These are phyloP conservation scores for Chenopodium quinoa DNA, from an alignment of 148 eudicot genomes.

Conservation along the genomic window DNA sequence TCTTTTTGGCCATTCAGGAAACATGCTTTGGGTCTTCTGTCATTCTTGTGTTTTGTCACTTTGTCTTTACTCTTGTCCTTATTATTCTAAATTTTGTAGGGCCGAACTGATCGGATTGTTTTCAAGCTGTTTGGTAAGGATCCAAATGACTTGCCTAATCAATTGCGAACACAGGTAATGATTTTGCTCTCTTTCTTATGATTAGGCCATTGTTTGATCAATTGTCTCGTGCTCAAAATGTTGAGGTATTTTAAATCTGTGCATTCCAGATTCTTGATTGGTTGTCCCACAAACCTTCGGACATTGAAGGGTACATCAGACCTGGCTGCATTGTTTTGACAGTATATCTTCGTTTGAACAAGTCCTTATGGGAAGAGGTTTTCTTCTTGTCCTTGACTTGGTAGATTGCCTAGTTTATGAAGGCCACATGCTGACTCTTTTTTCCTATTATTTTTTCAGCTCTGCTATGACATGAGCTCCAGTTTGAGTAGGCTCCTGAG, in stretches of 20 bases:
- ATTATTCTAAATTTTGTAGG: constrained; percentile 37
- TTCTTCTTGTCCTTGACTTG: constrained; percentile 17
- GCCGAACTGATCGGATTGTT: constrained; percentile 86
- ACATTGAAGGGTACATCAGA: constrained; percentile 90
- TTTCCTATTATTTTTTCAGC: constrained; percentile 45
- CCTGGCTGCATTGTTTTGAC: constrained; percentile 93
- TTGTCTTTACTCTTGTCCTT: neutral
- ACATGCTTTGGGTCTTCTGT: neutral
- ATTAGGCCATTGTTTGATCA: neutral
- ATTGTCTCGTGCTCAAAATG: neutral
- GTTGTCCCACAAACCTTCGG: constrained; percentile 83
- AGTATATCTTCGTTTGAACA: constrained; percentile 65
- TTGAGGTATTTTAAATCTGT: constrained; percentile 5
- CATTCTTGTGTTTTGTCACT: neutral
- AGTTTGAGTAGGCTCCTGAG: constrained; percentile 69
- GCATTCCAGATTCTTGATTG: constrained; percentile 76
- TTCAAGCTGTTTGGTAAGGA: constrained; percentile 93
- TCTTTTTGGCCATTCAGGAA: neutral
- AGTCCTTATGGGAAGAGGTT: constrained; percentile 87
- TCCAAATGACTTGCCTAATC: constrained; percentile 76
- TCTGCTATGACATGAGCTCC: constrained; percentile 55
- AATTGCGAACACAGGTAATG: constrained; percentile 67
- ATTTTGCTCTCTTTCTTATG: constrained; percentile 6
- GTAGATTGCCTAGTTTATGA: constrained; percentile 1
- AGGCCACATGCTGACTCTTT: constrained; percentile 1